These are phyloP conservation scores for Astrothelium macrocarpum DNA, from an alignment of 495 filamentous ascomycete genomes.

Conservation along the genomic window DNA sequence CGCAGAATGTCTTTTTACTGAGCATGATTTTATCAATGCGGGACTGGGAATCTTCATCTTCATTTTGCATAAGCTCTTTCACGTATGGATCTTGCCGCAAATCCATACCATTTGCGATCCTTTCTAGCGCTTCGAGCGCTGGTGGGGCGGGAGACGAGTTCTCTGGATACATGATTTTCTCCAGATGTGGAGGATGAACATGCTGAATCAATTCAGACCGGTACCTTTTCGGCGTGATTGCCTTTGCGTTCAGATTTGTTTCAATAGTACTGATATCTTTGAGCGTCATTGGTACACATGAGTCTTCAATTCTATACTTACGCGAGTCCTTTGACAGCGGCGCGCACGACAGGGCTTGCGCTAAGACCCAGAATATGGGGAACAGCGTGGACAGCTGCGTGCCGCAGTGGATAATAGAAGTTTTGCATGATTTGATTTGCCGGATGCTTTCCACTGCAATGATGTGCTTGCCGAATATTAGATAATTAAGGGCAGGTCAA, in stretches of 20 bases:
- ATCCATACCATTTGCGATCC: conserved; percentile 40
- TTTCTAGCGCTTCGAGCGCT: conserved; percentile 9
- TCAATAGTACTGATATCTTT: conserved; percentile 52
- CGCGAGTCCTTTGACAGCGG: conserved; percentile 41
- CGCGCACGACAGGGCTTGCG: conserved; percentile 67
- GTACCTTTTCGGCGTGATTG: conserved; percentile 61
- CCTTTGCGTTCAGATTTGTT: conserved; percentile 61
- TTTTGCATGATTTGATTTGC: conserved; percentile 69
- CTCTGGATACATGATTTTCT: conserved; percentile 39
- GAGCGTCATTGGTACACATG: background rate
- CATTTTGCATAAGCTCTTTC: conserved; percentile 34
- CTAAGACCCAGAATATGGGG: conserved; percentile 77
- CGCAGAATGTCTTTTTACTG: conserved; percentile 52
- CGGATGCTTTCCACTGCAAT: conserved; percentile 54
- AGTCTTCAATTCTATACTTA: conserved; percentile 9
- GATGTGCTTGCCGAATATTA: conserved; percentile 48
- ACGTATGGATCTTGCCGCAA: conserved; percentile 65
- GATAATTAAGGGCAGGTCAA: background rate
- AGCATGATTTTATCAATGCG: conserved; percentile 39
- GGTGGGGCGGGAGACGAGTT: conserved; percentile 18
- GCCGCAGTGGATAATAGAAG: conserved; percentile 51
- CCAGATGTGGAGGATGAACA: conserved; percentile 57
- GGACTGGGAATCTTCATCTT: conserved; percentile 19
- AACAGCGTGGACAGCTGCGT: conserved; percentile 32
- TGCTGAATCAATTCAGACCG: conserved; percentile 58